Conservation (phyloP, 192 early-diverging fungal species). For the Coemansia sp. region DNA sequence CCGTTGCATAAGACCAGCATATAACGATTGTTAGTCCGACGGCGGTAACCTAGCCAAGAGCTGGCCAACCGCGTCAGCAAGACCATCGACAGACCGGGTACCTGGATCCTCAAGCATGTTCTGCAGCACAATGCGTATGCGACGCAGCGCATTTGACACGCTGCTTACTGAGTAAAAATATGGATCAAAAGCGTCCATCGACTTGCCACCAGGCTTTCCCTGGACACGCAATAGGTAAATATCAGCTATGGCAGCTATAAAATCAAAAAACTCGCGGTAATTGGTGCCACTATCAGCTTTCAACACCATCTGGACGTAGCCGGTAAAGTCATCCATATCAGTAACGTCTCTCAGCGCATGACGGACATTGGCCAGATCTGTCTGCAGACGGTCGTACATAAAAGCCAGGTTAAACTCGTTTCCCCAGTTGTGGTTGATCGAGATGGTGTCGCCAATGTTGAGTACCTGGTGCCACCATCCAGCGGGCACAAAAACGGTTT, state of each 20-base stretch:
- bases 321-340: slow-evolving; percentile 41
- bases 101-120: slow-evolving; percentile 18
- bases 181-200: slow-evolving; percentile 3
- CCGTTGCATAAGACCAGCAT: too few species aligned
- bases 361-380: slow-evolving; percentile 54
- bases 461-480: slow-evolving; percentile 76
- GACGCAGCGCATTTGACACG: slow-evolving; percentile 11
- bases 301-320: slow-evolving; percentile 39
- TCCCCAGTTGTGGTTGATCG: slow-evolving; percentile 78
- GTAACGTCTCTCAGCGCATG: slow-evolving; percentile 59
- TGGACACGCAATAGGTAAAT: slow-evolving; percentile 7
- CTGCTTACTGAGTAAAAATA: slow-evolving; percentile 21
- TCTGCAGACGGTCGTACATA: slow-evolving; percentile 49
- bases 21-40: too few species aligned
- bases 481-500: slow-evolving; percentile 72
- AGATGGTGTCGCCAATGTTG: slow-evolving; percentile 69
- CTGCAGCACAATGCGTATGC: slow-evolving; percentile 15
- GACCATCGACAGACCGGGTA: slow-evolving; percentile 4
- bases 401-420: slow-evolving; percentile 62
- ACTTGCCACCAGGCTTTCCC: neutral
- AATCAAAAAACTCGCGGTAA: slow-evolving; percentile 29
- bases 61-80: neutral
- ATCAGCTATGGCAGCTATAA: slow-evolving; percentile 17
- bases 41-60: neutral
- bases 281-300: slow-evolving; percentile 36